phyloP scores from a whole-genome alignment of 805 yeast genomes.

The Yamadazyma endophytica region DNA sequence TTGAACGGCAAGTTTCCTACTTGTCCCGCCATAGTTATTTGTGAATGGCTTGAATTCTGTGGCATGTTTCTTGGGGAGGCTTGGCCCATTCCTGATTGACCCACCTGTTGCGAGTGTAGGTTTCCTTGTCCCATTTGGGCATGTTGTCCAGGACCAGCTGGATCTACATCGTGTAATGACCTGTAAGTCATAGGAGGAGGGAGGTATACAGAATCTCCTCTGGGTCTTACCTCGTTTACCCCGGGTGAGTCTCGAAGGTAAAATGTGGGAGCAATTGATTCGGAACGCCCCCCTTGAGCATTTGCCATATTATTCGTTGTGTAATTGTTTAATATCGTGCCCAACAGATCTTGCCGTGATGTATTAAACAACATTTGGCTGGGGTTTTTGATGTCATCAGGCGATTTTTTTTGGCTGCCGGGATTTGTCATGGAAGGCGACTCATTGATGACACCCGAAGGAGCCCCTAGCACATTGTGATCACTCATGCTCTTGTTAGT shows the following conservation, averaged over 20 bases:
- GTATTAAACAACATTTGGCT: no score
- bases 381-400: no score
- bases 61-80: no score
- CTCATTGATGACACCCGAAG: no score
- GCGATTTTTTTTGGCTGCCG: no score
- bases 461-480: no score
- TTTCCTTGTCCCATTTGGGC: neutral
- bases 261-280: constrained; percentile 3
- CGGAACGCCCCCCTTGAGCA: constrained; percentile 1
- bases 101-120: neutral
- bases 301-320: constrained; percentile 7
- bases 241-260: constrained; percentile 1
- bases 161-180: constrained; percentile 3
- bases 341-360: constrained; percentile 28
- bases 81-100: no score
- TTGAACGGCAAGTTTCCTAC: no score
- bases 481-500: no score
- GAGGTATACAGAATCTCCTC: constrained; percentile 35
- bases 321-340: constrained; percentile 20
- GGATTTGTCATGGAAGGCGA: no score
- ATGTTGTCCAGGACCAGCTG: constrained; percentile 11
- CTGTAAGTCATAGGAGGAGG: constrained; percentile 29
- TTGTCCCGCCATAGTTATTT: no score
- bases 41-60: no score
- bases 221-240: constrained; percentile 16